These are phyloP conservation scores for Beauveria sp. DNA, from an alignment of 2,329 filamentous ascomycete species.

Conservation along the genomic window DNA sequence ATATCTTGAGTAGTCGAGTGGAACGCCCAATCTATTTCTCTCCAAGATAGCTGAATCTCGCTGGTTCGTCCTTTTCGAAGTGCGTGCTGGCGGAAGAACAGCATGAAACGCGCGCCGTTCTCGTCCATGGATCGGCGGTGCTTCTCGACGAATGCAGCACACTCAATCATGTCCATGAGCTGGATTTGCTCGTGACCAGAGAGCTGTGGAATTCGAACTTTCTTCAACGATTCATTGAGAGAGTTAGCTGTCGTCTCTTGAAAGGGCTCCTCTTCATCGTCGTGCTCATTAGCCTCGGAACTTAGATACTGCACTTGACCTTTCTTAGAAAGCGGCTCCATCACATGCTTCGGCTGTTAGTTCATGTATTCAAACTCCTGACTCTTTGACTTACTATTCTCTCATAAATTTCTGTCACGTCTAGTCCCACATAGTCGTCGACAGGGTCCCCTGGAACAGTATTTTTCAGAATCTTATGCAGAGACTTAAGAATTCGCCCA, in stretches of 20 bases:
- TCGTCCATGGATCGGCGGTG: conserved; percentile 85
- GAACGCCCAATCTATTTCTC: conserved; percentile 80
- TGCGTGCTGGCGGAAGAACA: conserved; percentile 79
- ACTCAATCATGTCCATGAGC: conserved; percentile 77
- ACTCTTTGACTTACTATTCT: conserved; percentile 16
- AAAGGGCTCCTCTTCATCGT: conserved; percentile 55
- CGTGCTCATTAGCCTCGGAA: conserved; percentile 27
- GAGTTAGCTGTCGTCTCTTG: conserved; percentile 61
- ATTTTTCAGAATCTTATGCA: conserved; percentile 74
- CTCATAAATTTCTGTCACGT: conserved; percentile 51
- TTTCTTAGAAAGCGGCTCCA: conserved; percentile 17
- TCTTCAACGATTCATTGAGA: conserved; percentile 71
- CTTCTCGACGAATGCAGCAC: conserved; percentile 73
- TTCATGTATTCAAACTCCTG: background rate
- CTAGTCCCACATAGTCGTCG: conserved; percentile 66
- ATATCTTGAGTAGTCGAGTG: conserved; percentile 86
- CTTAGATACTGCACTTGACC: conserved; percentile 32
- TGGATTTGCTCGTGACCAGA: conserved; percentile 83
- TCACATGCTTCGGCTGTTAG: background rate
- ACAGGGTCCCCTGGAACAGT: conserved; percentile 73
- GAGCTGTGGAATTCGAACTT: conserved; percentile 67
- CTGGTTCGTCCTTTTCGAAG: conserved; percentile 59
- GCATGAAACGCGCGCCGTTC: conserved; percentile 78
- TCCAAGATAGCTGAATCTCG: conserved; percentile 61
- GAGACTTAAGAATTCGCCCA: conserved; percentile 60